Evolutionary conservation across 1,139 yeast genomes (phyloP), one percentile per base, ranked within the genome.

Genomic region (Geotrichum bryndzae): DNA sequence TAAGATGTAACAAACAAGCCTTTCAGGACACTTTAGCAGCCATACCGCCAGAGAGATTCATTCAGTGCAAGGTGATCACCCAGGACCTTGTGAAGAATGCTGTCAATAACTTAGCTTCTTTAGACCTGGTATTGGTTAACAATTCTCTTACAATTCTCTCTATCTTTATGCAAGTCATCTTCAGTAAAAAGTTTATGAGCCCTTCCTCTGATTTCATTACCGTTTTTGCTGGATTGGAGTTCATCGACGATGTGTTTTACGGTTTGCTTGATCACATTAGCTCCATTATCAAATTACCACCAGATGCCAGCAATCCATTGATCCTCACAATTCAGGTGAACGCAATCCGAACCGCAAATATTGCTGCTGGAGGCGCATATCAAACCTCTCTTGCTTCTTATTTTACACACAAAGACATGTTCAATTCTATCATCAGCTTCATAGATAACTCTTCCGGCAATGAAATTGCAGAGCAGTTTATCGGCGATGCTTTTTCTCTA

Each of bases 331-430:
- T 69, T 13, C 66, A 71, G 51, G 71, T 74, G 1, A 60, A 69
- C n/a, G 76, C 76, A 2, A 68, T 74, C 15, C 68, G 74, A 2
- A 68, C 76, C 0, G 65, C 73, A 2, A 67, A 72, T 1, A 66
- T 73, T 7, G 69, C 73, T 0, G 78, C 76, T 1, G 73, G 74
- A 3, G 73, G 74, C 4, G 67, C 75, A 0, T 72, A 69, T 57
- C 73, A 72, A 33, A 75, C 80, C 2, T 66, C 71, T 23, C 66
- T 77, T 29, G 72, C 72, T 5, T 67, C 75, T 3, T 72, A 72
- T 61, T 76, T 77, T 63, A 66, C 72, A 50, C 72, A 74, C 31
- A 70, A 72, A 33, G 77, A 77, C 63, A 69, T 77, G 63, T 77
- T 77, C 63, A 72, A 72, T 8, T 71, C 79, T 0, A 68, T 77